phyloP scores from a whole-genome alignment of 2,329 filamentous ascomycete genomes.

The Fusarium ambrosium region DNA sequence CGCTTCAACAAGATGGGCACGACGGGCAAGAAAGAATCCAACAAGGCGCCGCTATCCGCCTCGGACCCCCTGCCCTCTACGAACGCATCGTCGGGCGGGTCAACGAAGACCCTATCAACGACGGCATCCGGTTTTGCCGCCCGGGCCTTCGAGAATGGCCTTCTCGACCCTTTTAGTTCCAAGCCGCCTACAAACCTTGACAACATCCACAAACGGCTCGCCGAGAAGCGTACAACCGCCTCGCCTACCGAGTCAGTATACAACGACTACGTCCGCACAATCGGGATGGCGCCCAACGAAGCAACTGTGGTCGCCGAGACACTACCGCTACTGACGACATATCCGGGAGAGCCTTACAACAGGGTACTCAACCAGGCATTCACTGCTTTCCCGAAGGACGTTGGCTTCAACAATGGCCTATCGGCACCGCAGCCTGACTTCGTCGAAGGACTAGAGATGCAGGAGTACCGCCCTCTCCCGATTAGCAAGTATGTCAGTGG shows the following conservation, averaged over 20 bases:
- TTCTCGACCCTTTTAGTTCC: not conserved
- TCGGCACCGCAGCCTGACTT: slow-evolving; percentile 47
- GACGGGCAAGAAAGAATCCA: not conserved
- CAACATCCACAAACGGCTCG: not conserved
- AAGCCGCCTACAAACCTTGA: not conserved
- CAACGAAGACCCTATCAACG: not conserved
- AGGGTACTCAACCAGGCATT: slow-evolving; percentile 29
- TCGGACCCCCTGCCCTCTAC: too few relatives aligned
- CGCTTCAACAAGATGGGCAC: not conserved
- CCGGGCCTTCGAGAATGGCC: not conserved
- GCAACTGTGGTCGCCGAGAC: not conserved
- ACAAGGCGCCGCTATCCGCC: too few relatives aligned
- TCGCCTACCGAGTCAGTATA: not conserved
- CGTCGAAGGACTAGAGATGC: slow-evolving; percentile 41
- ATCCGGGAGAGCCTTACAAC: slow-evolving; percentile 8
- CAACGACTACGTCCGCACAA: not conserved
- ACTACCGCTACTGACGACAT: slow-evolving; percentile 37
- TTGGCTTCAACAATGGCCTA: slow-evolving; percentile 48
- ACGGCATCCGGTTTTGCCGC: not conserved
- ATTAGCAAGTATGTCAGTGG: not conserved
- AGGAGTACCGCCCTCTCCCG: not conserved
- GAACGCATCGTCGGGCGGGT: too few relatives aligned
- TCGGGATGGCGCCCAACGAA: not conserved
- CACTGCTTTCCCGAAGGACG: slow-evolving; percentile 40
- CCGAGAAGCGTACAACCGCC: not conserved